A percentile compares a stretch with the other conserved stretches of the same genome.
Conservation (phyloP, 441 rosid genomes). For the Aquilaria agallochum region DNA sequence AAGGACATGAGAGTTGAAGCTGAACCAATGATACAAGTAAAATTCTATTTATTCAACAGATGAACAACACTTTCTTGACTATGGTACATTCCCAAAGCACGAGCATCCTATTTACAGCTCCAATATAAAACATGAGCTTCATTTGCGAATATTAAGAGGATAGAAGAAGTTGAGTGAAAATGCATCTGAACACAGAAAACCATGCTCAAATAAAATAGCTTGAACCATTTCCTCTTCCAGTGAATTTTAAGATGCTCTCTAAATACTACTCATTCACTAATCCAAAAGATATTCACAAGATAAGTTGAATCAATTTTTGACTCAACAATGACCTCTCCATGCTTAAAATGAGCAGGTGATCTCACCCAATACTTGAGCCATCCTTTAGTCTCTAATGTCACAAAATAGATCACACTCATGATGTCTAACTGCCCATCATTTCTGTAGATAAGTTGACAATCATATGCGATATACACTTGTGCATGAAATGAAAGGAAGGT, state of each 20-base stretch:
- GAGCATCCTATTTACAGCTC: background rate
- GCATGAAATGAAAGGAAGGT: background rate
- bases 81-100: too few species aligned
- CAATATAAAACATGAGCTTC: background rate
- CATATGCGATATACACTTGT: background rate
- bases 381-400: too few species aligned
- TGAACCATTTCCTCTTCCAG: too few species aligned
- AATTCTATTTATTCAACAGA: too few species aligned
- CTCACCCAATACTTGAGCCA: too few species aligned
- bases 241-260: too few species aligned
- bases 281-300: background rate
- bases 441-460: background rate
- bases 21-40: background rate
- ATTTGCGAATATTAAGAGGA: background rate
- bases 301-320: too few species aligned
- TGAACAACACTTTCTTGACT: too few species aligned
- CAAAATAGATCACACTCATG: too few species aligned
- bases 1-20: background rate
- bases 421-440: too few species aligned
- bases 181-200: background rate
- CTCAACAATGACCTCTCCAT: too few species aligned
- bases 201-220: conserved; percentile 1
- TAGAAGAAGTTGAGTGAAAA: conserved; percentile 1
- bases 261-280: background rate
- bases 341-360: too few species aligned